A percentile compares a stretch with the other conserved stretches of the same genome.
phyloP scores from a whole-genome alignment of 106 monocot species.

The Gastrodia elata region DNA sequence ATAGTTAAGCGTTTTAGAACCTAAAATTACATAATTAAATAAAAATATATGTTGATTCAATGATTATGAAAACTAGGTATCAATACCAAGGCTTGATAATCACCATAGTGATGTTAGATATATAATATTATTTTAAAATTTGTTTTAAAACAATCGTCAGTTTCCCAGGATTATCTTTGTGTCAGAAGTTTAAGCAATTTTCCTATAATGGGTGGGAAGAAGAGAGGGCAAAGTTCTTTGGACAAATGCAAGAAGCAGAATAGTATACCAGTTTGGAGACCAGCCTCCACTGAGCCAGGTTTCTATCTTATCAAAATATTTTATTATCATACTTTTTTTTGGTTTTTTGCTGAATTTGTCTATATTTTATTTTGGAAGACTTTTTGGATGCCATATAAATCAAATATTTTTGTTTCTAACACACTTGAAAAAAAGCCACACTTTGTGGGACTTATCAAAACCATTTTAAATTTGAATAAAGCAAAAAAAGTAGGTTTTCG shows the following conservation, averaged over 20 bases:
- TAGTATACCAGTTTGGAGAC: background rate
- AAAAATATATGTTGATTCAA: background rate
- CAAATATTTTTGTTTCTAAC: no score
- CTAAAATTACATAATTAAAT: background rate
- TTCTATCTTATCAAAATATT: background rate
- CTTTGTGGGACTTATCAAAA: no score
- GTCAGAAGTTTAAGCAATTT: background rate
- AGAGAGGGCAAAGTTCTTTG: background rate
- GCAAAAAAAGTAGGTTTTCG: no score
- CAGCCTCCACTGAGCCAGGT: conserved; percentile 5
- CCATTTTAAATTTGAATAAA: no score
- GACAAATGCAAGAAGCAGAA: background rate
- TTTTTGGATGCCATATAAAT: no score
- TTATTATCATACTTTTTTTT: background rate
- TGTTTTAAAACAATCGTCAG: background rate
- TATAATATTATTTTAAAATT: background rate
- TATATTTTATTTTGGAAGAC: background rate
- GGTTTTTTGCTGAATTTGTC: background rate
- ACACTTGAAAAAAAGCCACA: no score
- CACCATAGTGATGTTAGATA: background rate
- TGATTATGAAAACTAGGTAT: background rate
- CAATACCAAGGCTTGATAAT: background rate
- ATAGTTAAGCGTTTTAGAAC: background rate
- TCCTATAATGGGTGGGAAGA: background rate
- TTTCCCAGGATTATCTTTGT: conserved; percentile 6